Evolutionary conservation across 2,329 filamentous ascomycete species (phyloP), one percentile per base, ranked within the genome.

Genomic region (Thielaviopsis punctulata): DNA sequence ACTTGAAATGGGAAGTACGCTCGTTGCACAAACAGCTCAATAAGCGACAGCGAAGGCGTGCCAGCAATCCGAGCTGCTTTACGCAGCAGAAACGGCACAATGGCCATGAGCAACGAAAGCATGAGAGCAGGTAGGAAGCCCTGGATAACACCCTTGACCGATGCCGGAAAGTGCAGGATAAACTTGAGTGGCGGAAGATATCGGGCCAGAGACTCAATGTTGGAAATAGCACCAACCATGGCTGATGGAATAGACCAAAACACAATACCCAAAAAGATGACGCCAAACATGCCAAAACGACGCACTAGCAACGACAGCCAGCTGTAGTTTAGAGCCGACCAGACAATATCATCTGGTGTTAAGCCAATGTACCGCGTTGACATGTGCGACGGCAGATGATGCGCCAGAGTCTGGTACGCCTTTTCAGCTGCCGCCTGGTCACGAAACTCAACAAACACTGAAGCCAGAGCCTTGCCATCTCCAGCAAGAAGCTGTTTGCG

Each of bases 381-480:
- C 82, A 95, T 88, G 65, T 88, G 84, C 43, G 90, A 70, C 24
- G 84, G 80, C 52, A 85, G 77, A 63, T 92, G 86, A 66, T 92
- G 86, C 6, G 86, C 77, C 24, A 93, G 72, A 19, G 79, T 82
- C 65, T 95, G 89, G 65, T 76, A 94, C 22, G 90, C 89, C 53
- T 75, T 72, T 64, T 98, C 90, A 8, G 92, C 92, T 55, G 86
- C 85, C 22, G 81, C 76, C 62, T 94, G 86, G 3, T 77, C 80
- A 57, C 78, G 75, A 62, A 95, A 98, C 62, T 96, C 89, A 57
- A 98, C 85, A 60, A 98, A 96, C n/a, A 92, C 83, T 2, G 88
- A 82, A 50, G 77, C 77, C 51, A 82, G 70, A 58, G 75, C 73
- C 51, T 76, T 72, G 22, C 73, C 80, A 56, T 86, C 75, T 48